Conservation (phyloP, 2,329 filamentous ascomycete genomes). For the Exophiala calicioides region DNA sequence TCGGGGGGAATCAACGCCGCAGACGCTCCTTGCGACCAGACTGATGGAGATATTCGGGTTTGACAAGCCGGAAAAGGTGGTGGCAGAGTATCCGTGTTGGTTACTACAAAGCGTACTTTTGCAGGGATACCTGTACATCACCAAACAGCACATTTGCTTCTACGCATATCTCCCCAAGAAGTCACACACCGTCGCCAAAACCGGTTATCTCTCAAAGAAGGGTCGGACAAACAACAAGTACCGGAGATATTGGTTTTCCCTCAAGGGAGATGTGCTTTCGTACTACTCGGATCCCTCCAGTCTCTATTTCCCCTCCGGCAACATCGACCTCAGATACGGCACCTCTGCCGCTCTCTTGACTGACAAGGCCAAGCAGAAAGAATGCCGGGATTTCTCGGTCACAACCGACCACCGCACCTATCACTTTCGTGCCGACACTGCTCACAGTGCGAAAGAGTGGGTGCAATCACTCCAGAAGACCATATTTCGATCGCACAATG, state of each 20-base stretch:
- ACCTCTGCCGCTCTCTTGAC: conserved; percentile 80
- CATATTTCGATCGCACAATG: conserved; percentile 93
- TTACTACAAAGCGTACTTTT: conserved; percentile 86
- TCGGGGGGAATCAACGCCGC: conserved; percentile 41
- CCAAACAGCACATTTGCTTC: conserved; percentile 88
- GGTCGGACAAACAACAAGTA: conserved; percentile 86
- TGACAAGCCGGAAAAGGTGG: conserved; percentile 76
- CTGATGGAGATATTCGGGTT: conserved; percentile 86
- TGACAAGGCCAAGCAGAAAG: conserved; percentile 66
- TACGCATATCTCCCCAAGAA: conserved; percentile 97
- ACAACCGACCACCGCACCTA: conserved; percentile 81
- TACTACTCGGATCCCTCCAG: conserved; percentile 85
- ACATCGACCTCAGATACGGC: conserved; percentile 88
- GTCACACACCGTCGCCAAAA: conserved; percentile 75
- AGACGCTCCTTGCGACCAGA: conserved; percentile 66
- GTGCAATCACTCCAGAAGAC: conserved; percentile 90
- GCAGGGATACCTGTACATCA: conserved; percentile 96
- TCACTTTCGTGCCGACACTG: conserved; percentile 85
- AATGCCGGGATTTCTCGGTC: conserved; percentile 74
- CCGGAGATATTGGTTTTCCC: conserved; percentile 86
- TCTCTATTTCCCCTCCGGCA: conserved; percentile 86
- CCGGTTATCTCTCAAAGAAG: conserved; percentile 83
- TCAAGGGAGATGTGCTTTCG: conserved; percentile 88
- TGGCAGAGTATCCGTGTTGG: conserved; percentile 92
- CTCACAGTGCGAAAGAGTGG: conserved; percentile 90